Evolutionary conservation across 805 yeast species (phyloP).

Genomic region (Nakazawaea wickerhamii): DNA sequence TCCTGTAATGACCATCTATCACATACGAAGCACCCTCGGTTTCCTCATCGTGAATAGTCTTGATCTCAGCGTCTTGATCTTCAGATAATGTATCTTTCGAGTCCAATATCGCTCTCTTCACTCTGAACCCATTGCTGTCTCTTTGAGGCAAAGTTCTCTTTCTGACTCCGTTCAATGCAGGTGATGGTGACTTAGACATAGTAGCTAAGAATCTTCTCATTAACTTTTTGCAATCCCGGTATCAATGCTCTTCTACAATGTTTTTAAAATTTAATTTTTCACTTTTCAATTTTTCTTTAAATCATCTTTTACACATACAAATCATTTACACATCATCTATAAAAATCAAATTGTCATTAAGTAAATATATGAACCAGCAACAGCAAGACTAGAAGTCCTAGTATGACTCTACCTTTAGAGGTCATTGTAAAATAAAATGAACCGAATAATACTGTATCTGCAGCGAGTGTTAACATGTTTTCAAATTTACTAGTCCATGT

Average conservation of each 20-base stretch:
- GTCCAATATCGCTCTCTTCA: slow-evolving; percentile 39
- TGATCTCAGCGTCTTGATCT: slow-evolving; percentile 21
- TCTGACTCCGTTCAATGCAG: neutral
- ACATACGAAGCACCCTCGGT: slow-evolving; percentile 52
- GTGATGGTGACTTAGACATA: slow-evolving; percentile 7
- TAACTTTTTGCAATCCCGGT: neutral
- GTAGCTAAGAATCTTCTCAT: neutral
- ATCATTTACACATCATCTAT: too few species aligned
- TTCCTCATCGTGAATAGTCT: slow-evolving; percentile 45
- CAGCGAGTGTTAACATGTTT: neutral
- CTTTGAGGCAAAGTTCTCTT: slow-evolving; percentile 22
- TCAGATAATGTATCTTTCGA: slow-evolving; percentile 33
- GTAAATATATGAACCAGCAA: neutral
- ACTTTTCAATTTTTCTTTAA: neutral
- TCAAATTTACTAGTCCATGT: slow-evolving; percentile 1
- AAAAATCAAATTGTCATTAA: too few species aligned
- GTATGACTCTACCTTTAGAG: slow-evolving; percentile 1
- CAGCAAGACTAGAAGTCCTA: slow-evolving; percentile 3
- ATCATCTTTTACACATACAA: neutral
- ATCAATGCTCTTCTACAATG: neutral
- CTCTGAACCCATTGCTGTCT: slow-evolving; percentile 43
- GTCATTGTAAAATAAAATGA: slow-evolving; percentile 5
- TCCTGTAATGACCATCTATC: slow-evolving; percentile 56
- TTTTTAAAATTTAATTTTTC: neutral
- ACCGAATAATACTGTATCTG: slow-evolving; percentile 2